phyloP scores from a whole-genome alignment of 2,329 filamentous ascomycete species.

The Talaromyces sp. region DNA sequence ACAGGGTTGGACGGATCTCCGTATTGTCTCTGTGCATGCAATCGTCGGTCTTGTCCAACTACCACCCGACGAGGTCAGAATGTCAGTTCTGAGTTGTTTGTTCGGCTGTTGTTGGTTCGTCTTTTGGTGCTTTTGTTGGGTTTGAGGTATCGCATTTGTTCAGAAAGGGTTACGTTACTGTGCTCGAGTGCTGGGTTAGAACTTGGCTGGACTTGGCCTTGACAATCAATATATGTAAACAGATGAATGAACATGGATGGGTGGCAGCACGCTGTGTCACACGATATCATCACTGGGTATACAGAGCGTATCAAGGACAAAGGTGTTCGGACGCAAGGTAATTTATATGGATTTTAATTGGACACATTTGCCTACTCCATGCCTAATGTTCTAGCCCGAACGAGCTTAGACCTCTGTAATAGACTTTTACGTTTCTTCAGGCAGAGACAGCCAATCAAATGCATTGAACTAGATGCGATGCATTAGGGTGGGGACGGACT shows the following conservation, averaged over 20 bases:
- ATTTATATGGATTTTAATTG: background rate
- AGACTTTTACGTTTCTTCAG: conserved; percentile 4
- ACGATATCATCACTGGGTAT: background rate
- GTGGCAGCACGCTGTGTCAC: background rate
- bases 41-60: background rate
- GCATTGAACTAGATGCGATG: too few relatives aligned
- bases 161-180: too few relatives aligned
- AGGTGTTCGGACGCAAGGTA: background rate
- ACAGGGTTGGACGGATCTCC: background rate
- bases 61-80: background rate
- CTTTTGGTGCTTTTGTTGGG: too few relatives aligned
- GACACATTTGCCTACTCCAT: background rate
- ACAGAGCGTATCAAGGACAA: background rate
- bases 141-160: too few relatives aligned
- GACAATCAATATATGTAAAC: background rate
- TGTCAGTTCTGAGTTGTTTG: too few relatives aligned
- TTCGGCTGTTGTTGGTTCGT: too few relatives aligned
- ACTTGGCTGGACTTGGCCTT: background rate
- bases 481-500: background rate
- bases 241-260: background rate
- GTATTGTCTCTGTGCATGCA: background rate
- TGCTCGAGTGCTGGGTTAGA: too few relatives aligned
- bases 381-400: background rate
- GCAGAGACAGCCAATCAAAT: background rate
- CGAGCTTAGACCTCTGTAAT: background rate